Conservation (phyloP, 441 rosid species). For the Syzygium syzygioides region DNA sequence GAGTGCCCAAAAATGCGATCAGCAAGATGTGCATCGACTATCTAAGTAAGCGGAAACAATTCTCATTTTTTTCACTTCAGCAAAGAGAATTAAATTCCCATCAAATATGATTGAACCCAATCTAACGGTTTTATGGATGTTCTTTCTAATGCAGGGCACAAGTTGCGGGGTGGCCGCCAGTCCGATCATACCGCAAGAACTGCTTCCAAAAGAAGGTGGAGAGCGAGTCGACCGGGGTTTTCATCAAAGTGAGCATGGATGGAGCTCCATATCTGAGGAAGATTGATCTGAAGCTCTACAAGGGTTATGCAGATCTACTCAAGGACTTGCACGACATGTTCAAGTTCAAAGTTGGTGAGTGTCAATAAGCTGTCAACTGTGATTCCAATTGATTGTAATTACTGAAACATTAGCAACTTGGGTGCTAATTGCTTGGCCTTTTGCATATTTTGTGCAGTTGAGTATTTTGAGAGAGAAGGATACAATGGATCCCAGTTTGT, state of each 20-base stretch:
- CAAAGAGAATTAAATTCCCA: background rate
- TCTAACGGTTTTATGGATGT: background rate
- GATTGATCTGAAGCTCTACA: constrained; percentile 11
- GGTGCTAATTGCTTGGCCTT: background rate
- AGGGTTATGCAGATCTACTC: constrained; percentile 11
- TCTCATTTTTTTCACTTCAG: background rate
- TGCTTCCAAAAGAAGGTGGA: constrained; percentile 4
- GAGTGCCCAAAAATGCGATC: background rate
- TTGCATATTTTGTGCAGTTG: background rate
- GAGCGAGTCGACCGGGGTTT: background rate
- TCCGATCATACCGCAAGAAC: constrained; percentile 12
- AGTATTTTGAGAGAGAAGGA: constrained; percentile 11
- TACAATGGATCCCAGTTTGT: constrained; percentile 8
- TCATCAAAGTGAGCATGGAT: constrained; percentile 17
- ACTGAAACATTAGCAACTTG: background rate
- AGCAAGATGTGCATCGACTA: background rate
- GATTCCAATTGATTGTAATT: background rate
- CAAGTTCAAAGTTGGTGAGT: constrained; percentile 11
- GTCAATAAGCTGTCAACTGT: background rate
- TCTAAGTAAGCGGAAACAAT: constrained; percentile 1
- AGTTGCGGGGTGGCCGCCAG: constrained; percentile 15
- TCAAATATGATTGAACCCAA: background rate
- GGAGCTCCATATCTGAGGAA: constrained; percentile 16
- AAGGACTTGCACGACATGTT: constrained; percentile 13
- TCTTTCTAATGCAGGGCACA: background rate